Evolutionary conservation across 495 filamentous ascomycete species (phyloP), one percentile per base, ranked within the genome.

Genomic region (Cudoniella acicularis): DNA sequence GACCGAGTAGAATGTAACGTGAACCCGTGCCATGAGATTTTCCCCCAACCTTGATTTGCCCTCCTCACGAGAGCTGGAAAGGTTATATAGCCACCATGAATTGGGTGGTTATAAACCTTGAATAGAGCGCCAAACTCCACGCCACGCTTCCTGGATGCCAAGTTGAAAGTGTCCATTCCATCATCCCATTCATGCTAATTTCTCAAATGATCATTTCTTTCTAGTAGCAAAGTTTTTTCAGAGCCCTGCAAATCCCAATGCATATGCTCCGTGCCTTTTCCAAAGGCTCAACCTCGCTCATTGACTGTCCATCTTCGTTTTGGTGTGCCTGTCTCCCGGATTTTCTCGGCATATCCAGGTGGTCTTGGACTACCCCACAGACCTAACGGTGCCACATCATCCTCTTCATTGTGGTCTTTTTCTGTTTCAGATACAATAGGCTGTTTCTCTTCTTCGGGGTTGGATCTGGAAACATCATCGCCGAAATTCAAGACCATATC

Each of bases 401-500:
- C 66, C 23, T 65, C 51, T 3, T 66, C 63, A 22, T 57, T 13
- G 9, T 61, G 18, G 10, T 56, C 55, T 22, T 30, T 41, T 40
- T 59, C 54, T 6, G 17, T 24, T 1, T 25, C 55, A 21, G 17
- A 36, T 26, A 22, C 27, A 3, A 48, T 55, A 9, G 18, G 18
- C 20, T 60, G 49, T 17, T 58, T 65, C 40, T 63, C 59, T 11
- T 64, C 23, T 46, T 11, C 1, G 30, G 3, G 3, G 27, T 24
- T 23, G 49, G 16, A 18, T 54, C 23, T 23, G 49, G 41, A 10
- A 20, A n/a, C 43, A 24, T 58, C 56, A 40, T 66, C 50, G 41
- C 67, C 70, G 45, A 81, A 79, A 57, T 79, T 78, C 3, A 77
- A 60, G 8, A 79, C 57, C 64, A 82, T 74, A 47, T 75, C 69